A percentile compares a stretch with the other conserved stretches of the same genome.
Evolutionary conservation across 2,329 filamentous ascomycete species (phyloP).

Genomic region (Furcasterigmium furcatum): DNA sequence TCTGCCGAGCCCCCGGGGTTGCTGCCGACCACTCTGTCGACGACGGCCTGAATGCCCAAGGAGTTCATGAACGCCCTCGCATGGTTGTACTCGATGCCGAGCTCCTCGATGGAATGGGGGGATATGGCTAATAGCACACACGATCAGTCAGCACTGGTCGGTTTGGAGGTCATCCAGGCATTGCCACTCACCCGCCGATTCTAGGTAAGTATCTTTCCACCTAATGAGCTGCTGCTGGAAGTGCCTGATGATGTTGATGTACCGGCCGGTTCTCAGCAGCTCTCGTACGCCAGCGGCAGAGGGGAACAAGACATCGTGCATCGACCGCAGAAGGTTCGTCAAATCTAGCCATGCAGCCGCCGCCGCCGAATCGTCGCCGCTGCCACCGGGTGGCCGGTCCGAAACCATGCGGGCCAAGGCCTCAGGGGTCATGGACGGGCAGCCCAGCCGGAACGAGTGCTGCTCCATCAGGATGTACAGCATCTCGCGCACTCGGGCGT

Average conservation of each 20-base stretch:
- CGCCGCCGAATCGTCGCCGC: not conserved
- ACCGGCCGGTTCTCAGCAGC: slow-evolving; percentile 41
- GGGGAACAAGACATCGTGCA: not conserved
- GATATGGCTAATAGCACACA: not conserved
- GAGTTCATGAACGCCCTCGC: slow-evolving; percentile 39
- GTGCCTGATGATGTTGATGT: slow-evolving; percentile 17
- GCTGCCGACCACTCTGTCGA: slow-evolving; percentile 46
- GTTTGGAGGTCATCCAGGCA: too few species aligned
- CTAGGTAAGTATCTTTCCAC: not conserved
- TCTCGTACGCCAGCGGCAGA: slow-evolving; percentile 24
- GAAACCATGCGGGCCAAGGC: not conserved
- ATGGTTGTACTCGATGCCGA: slow-evolving; percentile 49
- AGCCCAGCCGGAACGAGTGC: slow-evolving; percentile 3
- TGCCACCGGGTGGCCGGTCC: not conserved
- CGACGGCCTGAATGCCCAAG: slow-evolving; percentile 53
- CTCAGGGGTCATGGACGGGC: slow-evolving; percentile 1
- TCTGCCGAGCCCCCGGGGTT: slow-evolving; percentile 13
- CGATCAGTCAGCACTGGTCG: too few species aligned
- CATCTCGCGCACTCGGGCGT: slow-evolving; percentile 36
- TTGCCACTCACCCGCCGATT: not conserved
- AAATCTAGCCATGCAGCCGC: not conserved
- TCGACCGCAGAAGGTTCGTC: not conserved
- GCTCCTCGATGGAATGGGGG: slow-evolving; percentile 22
- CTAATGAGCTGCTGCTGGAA: slow-evolving; percentile 4
- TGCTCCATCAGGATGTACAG: slow-evolving; percentile 2